Base-by-base conservation (phyloP, 192 early-diverging fungal species). In the Coemansia sp. region DNA sequence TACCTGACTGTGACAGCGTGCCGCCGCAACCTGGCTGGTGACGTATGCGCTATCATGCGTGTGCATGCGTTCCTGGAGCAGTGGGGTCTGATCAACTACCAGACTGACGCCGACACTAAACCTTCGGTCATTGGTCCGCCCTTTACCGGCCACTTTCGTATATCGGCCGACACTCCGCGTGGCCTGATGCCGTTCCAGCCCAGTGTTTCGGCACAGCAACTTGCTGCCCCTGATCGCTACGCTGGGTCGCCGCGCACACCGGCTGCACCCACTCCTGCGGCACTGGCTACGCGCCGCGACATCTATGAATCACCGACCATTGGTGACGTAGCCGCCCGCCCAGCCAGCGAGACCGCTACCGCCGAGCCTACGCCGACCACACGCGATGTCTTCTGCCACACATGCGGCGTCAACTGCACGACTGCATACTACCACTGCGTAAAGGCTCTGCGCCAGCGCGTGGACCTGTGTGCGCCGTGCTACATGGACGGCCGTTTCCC, bases 11-110 rank as follows among this genome's bases (percentile, higher is more conserved):
- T 99, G 8, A 99, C 97, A 4, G 97, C 97, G 2, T 97, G 95
- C 79, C 76, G 96, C 53, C 82, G 97, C 21, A 97, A 98, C 75
- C 80, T 99, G 66, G 94, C 95, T 0, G 97, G 97, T 21, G 97
- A 99, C 82, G 97, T 99, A 6, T 97, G 97, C 68, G 93, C 96
- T 3, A 97, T 99, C 58, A 95, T 98, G 77, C 84, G 97, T 51
- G 94, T 99, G 4, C 97, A 99, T 80, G 93, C 96, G 3, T 96
- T 99, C 61, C 82, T 99, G 51, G 96, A 99, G 78, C 96, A 99
- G 71, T 99, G 97, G 97, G 97, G 97, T 1, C 81, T 99, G 26
- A 93, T 99, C 68, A 99, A 99, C 79, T 94, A 97, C 76, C 93
- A 99, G 85, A 88, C 94, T 56, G 94, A 99, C 71, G 90, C 95